Conservation (phyloP, 805 yeast species). For the Metschnikowia dekortorum region DNA sequence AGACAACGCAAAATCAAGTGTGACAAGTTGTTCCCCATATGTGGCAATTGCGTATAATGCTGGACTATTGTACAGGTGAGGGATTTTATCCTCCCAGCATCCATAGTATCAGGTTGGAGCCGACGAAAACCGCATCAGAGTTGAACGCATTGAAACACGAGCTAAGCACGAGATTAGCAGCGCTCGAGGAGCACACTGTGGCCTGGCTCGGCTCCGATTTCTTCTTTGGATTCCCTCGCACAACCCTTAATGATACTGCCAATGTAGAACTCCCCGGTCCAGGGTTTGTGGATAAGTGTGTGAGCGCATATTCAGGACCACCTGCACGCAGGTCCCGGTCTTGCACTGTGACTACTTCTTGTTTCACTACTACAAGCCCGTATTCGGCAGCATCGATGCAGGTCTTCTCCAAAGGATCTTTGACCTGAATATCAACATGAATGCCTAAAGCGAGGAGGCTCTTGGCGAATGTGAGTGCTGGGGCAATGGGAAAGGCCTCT, state of each 20-base stretch:
- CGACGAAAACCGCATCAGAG: conserved; percentile 6
- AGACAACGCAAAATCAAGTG: conserved; percentile 14
- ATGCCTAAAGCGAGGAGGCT: not conserved
- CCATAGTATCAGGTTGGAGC: conserved; percentile 7
- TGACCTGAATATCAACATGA: conserved; percentile 1
- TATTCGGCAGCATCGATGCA: conserved; percentile 9
- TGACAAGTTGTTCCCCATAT: conserved; percentile 15
- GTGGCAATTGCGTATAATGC: conserved; percentile 13
- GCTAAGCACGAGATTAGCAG: not conserved
- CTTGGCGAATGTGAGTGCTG: not conserved
- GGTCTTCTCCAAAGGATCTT: conserved; percentile 1
- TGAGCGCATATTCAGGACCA: conserved; percentile 7
- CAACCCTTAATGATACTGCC: not conserved
- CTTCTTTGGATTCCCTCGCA: not conserved
- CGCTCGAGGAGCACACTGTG: not conserved
- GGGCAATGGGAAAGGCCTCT: conserved; percentile 9
- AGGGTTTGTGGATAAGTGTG: conserved; percentile 8
- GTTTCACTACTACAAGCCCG: conserved; percentile 12
- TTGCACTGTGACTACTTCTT: conserved; percentile 14
- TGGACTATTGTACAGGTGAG: conserved; percentile 15
- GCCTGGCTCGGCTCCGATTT: not conserved
- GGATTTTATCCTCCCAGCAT: conserved; percentile 11
- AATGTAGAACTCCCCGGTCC: conserved; percentile 6
- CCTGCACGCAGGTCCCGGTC: conserved; percentile 15
- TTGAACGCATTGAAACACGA: conserved; percentile 2